phyloP scores from a whole-genome alignment of 352 stramenopile genomes.

The Pythium chondricola region DNA sequence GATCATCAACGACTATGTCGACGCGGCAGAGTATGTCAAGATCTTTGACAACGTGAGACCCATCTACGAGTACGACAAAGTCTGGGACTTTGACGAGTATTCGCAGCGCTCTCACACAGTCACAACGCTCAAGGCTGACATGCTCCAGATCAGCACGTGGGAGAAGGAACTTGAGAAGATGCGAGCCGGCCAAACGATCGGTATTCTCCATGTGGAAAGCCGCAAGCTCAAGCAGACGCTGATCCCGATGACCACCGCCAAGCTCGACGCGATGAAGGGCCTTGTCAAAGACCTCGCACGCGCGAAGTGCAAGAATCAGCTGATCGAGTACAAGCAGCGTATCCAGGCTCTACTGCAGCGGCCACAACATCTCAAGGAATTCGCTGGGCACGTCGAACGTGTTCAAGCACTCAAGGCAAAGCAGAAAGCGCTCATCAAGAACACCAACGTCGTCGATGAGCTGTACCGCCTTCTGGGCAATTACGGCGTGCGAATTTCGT shows the following conservation, averaged over 20 bases:
- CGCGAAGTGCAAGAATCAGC: conserved; percentile 80
- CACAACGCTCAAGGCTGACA: conserved; percentile 82
- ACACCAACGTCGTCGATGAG: conserved; percentile 89
- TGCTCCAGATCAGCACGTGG: conserved; percentile 90
- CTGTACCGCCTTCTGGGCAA: conserved; percentile 89
- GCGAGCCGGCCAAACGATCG: conserved; percentile 86
- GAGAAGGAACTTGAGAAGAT: conserved; percentile 94
- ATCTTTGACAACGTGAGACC: conserved; percentile 90
- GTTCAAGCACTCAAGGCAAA: conserved; percentile 70
- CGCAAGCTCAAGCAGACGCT: conserved; percentile 91
- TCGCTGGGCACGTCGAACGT: conserved; percentile 81
- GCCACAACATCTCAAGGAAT: conserved; percentile 89
- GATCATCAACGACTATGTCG: conserved; percentile 80
- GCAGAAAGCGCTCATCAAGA: conserved; percentile 76
- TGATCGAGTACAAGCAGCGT: conserved; percentile 88
- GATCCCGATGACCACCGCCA: conserved; percentile 89
- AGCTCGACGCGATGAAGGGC: conserved; percentile 90
- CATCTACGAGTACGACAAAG: conserved; percentile 89
- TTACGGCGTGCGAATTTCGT: conserved; percentile 89
- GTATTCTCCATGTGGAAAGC: conserved; percentile 91
- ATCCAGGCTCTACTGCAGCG: conserved; percentile 80
- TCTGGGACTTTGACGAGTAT: conserved; percentile 89
- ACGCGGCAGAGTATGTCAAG: conserved; percentile 87
- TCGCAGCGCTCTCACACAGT: conserved; percentile 78
- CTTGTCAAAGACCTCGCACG: conserved; percentile 89